Base-by-base conservation (phyloP, 495 filamentous ascomycete genomes). In the Cercophora scortea region DNA sequence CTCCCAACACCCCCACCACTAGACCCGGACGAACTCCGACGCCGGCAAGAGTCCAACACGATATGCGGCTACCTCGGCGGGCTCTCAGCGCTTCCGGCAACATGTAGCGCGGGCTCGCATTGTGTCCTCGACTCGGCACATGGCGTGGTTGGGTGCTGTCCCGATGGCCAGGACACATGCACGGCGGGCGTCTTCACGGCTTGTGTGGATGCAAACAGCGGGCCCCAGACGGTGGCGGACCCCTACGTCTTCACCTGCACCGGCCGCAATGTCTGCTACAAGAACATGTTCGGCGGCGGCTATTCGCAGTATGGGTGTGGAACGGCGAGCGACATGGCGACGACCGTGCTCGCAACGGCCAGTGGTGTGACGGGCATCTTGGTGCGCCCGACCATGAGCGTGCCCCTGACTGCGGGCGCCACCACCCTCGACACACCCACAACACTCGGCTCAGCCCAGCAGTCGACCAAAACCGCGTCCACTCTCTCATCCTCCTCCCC, bases 241-340 rank as follows among this genome's bases (percentile, higher is more conserved):
- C 74, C 73, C 16, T 75, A 75, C 47, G 67, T 77, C 18, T 76
- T 64, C 56, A 74, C 72, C 38, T 77, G 74, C 56, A 50, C 62
- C 42, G 70, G 71, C 9, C 66, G 62, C 38, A 42, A 67, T 15
- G 70, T 75, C 13, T 77, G 74, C 52, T 77, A 69, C 57, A 62
- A 51, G 58, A 77, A 77, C 54, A 36, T 63, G 16, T 77, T 70
- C 49, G 72, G 72, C 8, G 73, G 74, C n/a, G 74, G 74, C 9
- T 73, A 63, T 42, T 76, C 61, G 17, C 73, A 76, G 60, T 77
- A 60, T 18, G 74, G 74, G 10, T 77, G 74, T 53, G 74, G 73
- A 10, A 74, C 70, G 12, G 71, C 71, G 15, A 71, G 66, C 48
- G 60, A 64, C 32, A 41, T 69, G 51, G 74, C 62, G 18, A 72